Base-by-base conservation (phyloP, 805 yeast genomes). In the Candida nitratophila region DNA sequence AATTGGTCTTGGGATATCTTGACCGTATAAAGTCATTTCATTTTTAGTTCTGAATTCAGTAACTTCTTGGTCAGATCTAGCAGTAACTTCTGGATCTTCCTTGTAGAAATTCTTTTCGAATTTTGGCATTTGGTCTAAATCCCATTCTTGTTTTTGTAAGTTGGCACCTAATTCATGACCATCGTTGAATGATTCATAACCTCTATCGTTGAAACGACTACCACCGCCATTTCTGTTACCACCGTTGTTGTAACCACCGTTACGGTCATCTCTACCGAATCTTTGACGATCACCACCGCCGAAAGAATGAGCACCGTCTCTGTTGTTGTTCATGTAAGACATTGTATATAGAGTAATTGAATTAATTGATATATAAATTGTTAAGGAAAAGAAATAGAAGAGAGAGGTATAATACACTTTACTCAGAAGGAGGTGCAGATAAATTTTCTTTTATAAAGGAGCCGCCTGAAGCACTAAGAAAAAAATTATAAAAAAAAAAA, bases 61-160 rank as follows among this genome's bases (percentile, higher is more conserved):
- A 53, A 93, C 76, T 47, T 91, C 97, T 32, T 64, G 74, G 2
- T 83, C 89, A 37, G 85, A 62, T 68, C 97, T 86, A 39, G 68
- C 71, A 47, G 86, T 67, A 49, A 93, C 98, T 44, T 66, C 66
- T 47, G 86, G 86, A 61, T 84, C 83, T 73, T 93, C 99, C 50
- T 73, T 73, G 72, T 93, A 93, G 63, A 93, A 93, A 68, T 93
- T 88, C 74, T 93, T 93, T 69, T 90, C 96, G 62, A 93, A 93
- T 61, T 81, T 80, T 56, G 96, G 95, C 60, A 93, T 71, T 35
- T 79, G 65, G 48, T 76, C 83, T 43, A 77, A 53, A 64, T 86
- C 93, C 87, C 93, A 93, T 50, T 84, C 79, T 57, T 90, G 97
- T 51, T 79, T 77, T 51, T 73, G 66, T 59, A 88, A 71, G 57